Percentiles rank a stretch among this genome's conserved stretches.
Conservation (phyloP, 495 filamentous ascomycete genomes). For the Penicillium taxi region DNA sequence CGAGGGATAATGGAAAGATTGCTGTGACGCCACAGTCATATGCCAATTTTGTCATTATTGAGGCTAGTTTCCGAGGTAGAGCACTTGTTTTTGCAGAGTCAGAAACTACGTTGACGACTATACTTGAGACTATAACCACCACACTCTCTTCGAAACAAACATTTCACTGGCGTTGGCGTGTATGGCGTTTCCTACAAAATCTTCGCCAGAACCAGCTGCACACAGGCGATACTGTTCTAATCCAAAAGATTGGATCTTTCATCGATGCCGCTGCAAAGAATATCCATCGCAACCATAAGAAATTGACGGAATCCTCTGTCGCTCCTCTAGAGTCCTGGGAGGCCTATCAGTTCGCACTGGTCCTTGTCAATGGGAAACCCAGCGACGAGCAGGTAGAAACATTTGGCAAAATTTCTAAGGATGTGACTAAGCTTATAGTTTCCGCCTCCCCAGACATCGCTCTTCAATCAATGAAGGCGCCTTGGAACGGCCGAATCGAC, state of each 20-base stretch:
- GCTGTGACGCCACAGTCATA: slow-evolving; percentile 26
- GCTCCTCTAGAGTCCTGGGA: slow-evolving; percentile 33
- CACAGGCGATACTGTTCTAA: slow-evolving; percentile 13
- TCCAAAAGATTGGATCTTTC: slow-evolving; percentile 12
- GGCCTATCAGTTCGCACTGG: slow-evolving; percentile 31
- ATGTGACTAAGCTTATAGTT: slow-evolving; percentile 23
- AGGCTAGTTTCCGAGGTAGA: slow-evolving; percentile 30
- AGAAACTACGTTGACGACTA: slow-evolving; percentile 16
- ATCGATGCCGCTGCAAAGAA: slow-evolving; percentile 22
- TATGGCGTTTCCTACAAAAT: slow-evolving; percentile 37
- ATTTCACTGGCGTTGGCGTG: slow-evolving; percentile 41
- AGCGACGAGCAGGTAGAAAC: slow-evolving; percentile 13
- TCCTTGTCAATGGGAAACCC: slow-evolving; percentile 18
- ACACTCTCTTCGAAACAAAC: slow-evolving; percentile 30
- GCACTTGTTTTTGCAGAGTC: slow-evolving; percentile 16
- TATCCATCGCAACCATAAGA: slow-evolving; percentile 27
- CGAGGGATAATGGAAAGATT: slow-evolving; percentile 25
- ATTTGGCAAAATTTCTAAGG: slow-evolving; percentile 21
- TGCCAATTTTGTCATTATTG: slow-evolving; percentile 31
- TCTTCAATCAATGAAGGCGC: slow-evolving; percentile 21
- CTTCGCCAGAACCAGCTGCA: slow-evolving; percentile 26
- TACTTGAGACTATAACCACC: slow-evolving; percentile 22
- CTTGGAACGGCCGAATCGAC: slow-evolving; percentile 36
- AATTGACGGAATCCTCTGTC: slow-evolving; percentile 18
- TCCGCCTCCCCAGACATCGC: slow-evolving; percentile 24